Conservation (phyloP, 2,329 filamentous ascomycete species). For the Diaporthe batatas region DNA sequence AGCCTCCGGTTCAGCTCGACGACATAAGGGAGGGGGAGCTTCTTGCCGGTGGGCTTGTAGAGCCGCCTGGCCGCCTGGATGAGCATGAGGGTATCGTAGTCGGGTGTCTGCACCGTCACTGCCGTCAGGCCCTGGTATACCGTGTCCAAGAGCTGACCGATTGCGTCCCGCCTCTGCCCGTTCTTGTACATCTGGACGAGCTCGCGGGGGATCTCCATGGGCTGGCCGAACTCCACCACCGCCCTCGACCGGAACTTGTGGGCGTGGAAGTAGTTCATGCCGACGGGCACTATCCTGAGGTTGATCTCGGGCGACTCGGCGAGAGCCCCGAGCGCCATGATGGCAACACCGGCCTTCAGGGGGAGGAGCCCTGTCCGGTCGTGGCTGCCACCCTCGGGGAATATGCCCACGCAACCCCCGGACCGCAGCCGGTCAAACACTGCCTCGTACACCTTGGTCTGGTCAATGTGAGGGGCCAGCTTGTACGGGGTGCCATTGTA, state of each 20-base stretch:
- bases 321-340: constrained; percentile 95
- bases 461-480: constrained; percentile 91
- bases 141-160: constrained; percentile 85
- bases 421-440: constrained; percentile 87
- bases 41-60: constrained; percentile 95
- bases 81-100: constrained; percentile 96
- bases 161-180: constrained; percentile 87
- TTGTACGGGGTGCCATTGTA: constrained; percentile 88
- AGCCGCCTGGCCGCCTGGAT: constrained; percentile 94
- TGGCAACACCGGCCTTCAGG: constrained; percentile 94
- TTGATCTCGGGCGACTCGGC: constrained; percentile 88
- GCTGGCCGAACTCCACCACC: constrained; percentile 93
- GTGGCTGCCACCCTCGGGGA: constrained; percentile 96
- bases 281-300: constrained; percentile 93
- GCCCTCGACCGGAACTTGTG: constrained; percentile 98
- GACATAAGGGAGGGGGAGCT: constrained; percentile 90
- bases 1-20: constrained; percentile 94
- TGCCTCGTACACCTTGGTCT: constrained; percentile 92
- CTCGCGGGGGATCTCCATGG: constrained; percentile 86
- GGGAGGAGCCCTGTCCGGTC: constrained; percentile 92
- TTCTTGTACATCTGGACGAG: constrained; percentile 87
- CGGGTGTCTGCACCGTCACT: constrained; percentile 91
- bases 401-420: constrained; percentile 94
- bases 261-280: constrained; percentile 99
- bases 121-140: constrained; percentile 87